These are phyloP conservation scores for Rhododendron kiyosumense DNA, from an alignment of 148 eudicot species.

Conservation along the genomic window DNA sequence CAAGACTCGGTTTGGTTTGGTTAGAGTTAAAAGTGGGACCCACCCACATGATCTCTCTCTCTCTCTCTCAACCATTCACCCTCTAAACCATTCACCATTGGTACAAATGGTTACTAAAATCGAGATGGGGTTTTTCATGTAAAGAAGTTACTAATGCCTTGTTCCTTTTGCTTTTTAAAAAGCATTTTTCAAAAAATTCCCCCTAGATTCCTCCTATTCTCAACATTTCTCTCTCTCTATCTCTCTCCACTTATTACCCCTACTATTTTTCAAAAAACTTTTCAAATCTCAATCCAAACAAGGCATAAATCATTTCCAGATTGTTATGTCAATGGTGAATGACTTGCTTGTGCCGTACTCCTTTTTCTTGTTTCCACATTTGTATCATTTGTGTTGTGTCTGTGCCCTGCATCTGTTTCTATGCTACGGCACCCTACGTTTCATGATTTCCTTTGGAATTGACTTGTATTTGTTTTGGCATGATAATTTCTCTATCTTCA, in stretches of 20 bases:
- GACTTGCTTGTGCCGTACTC: background rate
- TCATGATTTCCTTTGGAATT: background rate
- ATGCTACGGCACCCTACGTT: background rate
- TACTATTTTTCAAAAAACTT: too few species aligned
- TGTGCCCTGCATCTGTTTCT: background rate
- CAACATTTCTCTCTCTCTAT: too few species aligned
- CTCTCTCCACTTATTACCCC: too few species aligned
- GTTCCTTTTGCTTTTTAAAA: too few species aligned
- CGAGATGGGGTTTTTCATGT: background rate
- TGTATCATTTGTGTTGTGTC: background rate
- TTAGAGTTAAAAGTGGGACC: too few species aligned
- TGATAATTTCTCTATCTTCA: background rate
- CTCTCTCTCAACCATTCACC: too few species aligned
- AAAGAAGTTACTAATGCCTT: background rate
- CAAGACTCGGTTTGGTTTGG: too few species aligned
- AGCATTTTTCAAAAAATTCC: too few species aligned
- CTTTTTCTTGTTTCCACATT: conserved; percentile 2
- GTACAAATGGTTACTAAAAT: background rate
- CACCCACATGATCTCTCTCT: too few species aligned
- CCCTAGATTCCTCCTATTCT: too few species aligned
- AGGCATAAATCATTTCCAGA: background rate
- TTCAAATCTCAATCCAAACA: too few species aligned
- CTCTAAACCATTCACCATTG: background rate
- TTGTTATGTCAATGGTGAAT: background rate
- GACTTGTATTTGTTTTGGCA: background rate